A percentile compares a stretch with the other conserved stretches of the same genome.
These are phyloP conservation scores for Forsythia viridissima DNA, from an alignment of 257 asterid genomes.

Conservation along the genomic window DNA sequence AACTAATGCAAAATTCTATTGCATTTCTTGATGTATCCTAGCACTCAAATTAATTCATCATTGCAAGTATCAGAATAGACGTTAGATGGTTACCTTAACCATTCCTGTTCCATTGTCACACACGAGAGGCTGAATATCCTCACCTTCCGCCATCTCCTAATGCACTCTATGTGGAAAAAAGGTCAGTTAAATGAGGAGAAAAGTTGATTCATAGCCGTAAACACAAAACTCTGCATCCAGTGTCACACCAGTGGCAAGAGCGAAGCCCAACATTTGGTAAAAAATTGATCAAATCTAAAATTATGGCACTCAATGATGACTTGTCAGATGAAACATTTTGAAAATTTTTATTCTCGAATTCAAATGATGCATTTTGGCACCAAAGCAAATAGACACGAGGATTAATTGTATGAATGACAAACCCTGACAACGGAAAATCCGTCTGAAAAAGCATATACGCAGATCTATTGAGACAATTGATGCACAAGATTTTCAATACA, in stretches of 20 bases:
- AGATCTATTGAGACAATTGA: background rate
- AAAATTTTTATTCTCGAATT: background rate
- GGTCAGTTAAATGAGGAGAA: background rate
- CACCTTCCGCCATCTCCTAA: conserved; percentile 42
- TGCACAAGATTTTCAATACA: too few relatives aligned
- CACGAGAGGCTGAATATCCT: conserved; percentile 54
- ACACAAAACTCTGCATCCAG: background rate
- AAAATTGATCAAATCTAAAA: background rate
- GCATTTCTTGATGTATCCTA: background rate
- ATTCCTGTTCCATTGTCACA: conserved; percentile 59
- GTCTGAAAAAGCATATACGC: background rate
- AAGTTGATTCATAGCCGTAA: background rate
- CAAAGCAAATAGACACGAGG: background rate
- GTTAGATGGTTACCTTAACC: conserved; percentile 37
- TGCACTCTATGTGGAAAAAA: background rate
- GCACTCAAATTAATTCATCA: background rate
- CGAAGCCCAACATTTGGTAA: background rate
- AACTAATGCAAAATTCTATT: background rate
- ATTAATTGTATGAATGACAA: background rate
- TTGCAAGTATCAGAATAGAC: background rate
- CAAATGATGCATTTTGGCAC: background rate
- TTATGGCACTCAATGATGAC: background rate
- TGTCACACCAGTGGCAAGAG: background rate
- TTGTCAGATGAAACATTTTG: background rate
- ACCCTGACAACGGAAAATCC: background rate